Conservation (phyloP, 2,329 filamentous ascomycete species). For the Allantophomopsis lycopodina region DNA sequence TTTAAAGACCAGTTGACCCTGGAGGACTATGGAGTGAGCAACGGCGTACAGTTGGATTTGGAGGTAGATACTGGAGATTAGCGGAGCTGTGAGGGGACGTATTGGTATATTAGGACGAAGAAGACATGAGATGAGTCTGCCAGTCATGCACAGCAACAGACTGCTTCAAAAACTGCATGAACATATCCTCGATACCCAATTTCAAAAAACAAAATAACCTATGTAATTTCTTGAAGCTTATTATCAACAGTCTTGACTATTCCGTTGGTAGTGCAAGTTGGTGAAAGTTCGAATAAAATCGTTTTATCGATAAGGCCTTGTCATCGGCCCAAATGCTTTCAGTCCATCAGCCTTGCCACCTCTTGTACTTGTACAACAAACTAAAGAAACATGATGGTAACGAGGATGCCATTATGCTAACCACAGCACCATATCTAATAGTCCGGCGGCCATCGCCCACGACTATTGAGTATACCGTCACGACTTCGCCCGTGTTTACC, state of each 20-base stretch:
- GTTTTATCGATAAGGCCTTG: no score
- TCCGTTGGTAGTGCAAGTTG: no score
- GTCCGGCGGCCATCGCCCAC: constrained; percentile 65
- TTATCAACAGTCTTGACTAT: no score
- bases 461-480: constrained; percentile 86
- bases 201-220: no score
- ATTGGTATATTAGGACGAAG: background rate
- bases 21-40: constrained; percentile 87
- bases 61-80: constrained; percentile 21
- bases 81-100: no score
- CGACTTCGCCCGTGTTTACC: constrained; percentile 51
- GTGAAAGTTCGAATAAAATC: no score
- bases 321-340: no score
- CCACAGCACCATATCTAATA: constrained; percentile 42
- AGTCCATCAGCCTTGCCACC: no score
- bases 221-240: no score
- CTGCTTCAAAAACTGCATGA: constrained; percentile 1
- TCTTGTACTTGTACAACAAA: no score
- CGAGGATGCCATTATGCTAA: constrained; percentile 36
- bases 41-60: constrained; percentile 48
- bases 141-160: constrained; percentile 1
- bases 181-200: background rate
- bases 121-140: background rate
- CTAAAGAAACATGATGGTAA: no score
- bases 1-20: constrained; percentile 85